phyloP scores from a whole-genome alignment of 129 eudicot species.

The Arctium lappa region DNA sequence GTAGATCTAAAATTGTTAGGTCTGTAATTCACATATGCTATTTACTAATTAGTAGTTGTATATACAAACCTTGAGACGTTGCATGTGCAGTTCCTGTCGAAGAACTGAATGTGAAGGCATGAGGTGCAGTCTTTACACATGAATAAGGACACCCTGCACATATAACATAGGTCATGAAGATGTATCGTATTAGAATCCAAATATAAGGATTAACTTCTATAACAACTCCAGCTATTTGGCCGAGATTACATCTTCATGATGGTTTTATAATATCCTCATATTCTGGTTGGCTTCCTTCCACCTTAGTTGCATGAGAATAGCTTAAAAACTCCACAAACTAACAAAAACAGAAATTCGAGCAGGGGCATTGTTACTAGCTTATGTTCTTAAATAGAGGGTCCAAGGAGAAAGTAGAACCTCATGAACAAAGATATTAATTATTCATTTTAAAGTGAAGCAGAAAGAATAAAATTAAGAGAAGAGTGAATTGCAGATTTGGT shows the following conservation, averaged over 20 bases:
- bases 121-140: constrained; percentile 82
- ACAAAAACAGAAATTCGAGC: not conserved
- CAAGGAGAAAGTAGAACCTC: too few species aligned
- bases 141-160: constrained; percentile 90
- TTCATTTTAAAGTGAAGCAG: not conserved
- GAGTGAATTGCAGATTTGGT: too few species aligned
- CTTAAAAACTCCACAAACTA: not conserved
- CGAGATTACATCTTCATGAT: not conserved
- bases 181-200: not conserved
- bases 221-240: not conserved
- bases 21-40: not conserved
- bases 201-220: not conserved
- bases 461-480: not conserved
- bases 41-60: not conserved
- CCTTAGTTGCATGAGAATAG: not conserved
- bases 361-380: not conserved
- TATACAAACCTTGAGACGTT: constrained; percentile 76
- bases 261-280: not conserved
- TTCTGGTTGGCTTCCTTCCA: not conserved
- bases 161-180: not conserved
- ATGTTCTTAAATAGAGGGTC: not conserved
- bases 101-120: constrained; percentile 70
- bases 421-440: not conserved
- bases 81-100: constrained; percentile 70
- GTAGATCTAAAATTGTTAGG: too few species aligned